Base-by-base conservation (phyloP, 108 stramenopile species). In the Cylindrotheca fusiformis region DNA sequence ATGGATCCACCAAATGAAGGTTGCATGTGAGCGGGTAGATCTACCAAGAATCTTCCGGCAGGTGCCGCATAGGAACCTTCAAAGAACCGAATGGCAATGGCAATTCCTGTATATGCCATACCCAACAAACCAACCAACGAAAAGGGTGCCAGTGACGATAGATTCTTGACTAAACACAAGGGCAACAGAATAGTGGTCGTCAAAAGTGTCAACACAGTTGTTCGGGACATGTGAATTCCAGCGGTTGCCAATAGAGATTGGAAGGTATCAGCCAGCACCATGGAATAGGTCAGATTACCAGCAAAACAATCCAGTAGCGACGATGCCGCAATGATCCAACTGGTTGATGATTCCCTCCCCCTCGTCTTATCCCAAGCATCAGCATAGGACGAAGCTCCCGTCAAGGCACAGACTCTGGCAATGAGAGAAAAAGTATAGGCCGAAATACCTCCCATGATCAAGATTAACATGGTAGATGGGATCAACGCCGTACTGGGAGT, bases 401-500 rank as follows among this genome's bases (percentile, higher is more conserved):
- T 88, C 50, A 74, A 72, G 17, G 61, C 49, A 54, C 88, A 90
- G n/a, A 88, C 79, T n/a, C 81, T 67, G 54, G 83, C 91, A 60
- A 95, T 78, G 62, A 92, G 69, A 0, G 77, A 79, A 78, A 97
- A 97, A 41, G 79, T 80, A 75, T 95, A 95, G 33, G 86, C 96
- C 17, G 84, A 82, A 41, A 93, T 47, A 17, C 57, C 56, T 25
- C 95, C 97, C 48, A 96, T 88, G 54, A 76, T 27, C 0, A 71
- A 58, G 65, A 94, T 88, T 27, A 91, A 61, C 2, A 46, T 58
- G 22, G 70, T 64, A 26, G 91, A 76, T 17, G 96, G 92, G 5
- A 87, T 4, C 23, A 87, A 28, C 1, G 92, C 96, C n/a, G 77
- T 69, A n/a, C n/a, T n/a, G 10, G 89, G 89, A 26, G 66, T 68